These are phyloP conservation scores for Apiospora kogelbergensis DNA, from an alignment of 2,329 filamentous ascomycete genomes.

Conservation along the genomic window DNA sequence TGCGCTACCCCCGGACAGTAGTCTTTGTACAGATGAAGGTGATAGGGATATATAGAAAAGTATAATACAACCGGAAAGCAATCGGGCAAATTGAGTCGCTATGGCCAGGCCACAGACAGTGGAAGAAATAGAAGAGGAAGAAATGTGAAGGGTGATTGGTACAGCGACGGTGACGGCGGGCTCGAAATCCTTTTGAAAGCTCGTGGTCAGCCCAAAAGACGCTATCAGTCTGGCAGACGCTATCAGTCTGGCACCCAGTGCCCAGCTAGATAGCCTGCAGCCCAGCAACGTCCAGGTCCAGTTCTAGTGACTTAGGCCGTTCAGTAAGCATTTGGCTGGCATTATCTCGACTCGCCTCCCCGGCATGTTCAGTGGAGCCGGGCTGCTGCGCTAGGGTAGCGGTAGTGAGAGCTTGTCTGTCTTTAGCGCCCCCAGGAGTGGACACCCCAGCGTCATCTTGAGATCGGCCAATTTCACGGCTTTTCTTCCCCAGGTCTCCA, in stretches of 20 bases:
- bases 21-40: neutral
- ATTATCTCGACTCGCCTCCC: neutral
- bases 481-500: slow-evolving; percentile 1
- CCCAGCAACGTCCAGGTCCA: neutral
- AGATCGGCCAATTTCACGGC: slow-evolving; percentile 6
- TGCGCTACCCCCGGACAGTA: neutral
- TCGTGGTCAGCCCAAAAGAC: neutral
- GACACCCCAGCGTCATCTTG: neutral
- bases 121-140: neutral
- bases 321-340: neutral
- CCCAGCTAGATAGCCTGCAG: no score
- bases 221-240: no score
- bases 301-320: no score
- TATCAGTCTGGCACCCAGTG: no score
- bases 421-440: neutral
- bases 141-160: neutral
- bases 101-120: neutral
- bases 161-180: neutral
- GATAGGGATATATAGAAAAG: neutral
- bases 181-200: neutral
- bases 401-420: neutral
- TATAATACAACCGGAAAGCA: neutral
- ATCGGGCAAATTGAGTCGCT: neutral
- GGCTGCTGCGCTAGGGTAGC: neutral
- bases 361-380: neutral